Conservation (phyloP, 345 rosid species). For the rapeseed (Brassica napus) region DNA sequence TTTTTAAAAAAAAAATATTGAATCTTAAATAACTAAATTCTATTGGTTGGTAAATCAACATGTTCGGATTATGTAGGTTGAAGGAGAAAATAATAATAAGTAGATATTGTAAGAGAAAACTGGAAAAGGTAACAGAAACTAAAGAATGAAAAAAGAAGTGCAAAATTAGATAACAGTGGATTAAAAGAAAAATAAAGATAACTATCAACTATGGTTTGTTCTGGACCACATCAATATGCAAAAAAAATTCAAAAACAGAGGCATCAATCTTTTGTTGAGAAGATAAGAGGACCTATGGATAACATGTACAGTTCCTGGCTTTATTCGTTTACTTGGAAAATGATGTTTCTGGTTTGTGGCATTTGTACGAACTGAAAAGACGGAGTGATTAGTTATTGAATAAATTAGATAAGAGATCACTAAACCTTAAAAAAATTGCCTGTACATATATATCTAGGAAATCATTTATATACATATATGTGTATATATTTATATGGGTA, state of each 20-base stretch:
- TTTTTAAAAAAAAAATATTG: too few relatives aligned
- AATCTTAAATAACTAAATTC: too few relatives aligned
- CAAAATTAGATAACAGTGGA: not conserved
- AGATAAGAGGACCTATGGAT: constrained; percentile 36
- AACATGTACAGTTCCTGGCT: constrained; percentile 30
- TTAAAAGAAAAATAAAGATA: not conserved
- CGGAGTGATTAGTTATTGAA: not conserved
- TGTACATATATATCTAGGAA: not conserved
- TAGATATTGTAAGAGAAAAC: not conserved
- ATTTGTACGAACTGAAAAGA: constrained; percentile 1
- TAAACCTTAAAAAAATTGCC: not conserved
- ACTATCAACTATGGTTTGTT: constrained; percentile 5
- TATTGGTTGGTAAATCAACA: too few relatives aligned
- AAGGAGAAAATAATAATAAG: not conserved
- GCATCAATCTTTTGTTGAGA: constrained; percentile 37
- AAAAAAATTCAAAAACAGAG: constrained; percentile 31
- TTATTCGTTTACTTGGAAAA: constrained; percentile 29
- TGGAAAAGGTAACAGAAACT: not conserved
- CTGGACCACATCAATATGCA: constrained; percentile 41
- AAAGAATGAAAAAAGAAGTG: not conserved
- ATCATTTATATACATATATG: not conserved
- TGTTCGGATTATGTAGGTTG: too few relatives aligned
- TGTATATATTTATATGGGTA: not conserved
- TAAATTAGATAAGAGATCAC: constrained; percentile 14
- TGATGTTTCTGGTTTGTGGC: constrained; percentile 21